Base-by-base conservation (phyloP, 164 flowering plant species). In the Sedum album region DNA sequence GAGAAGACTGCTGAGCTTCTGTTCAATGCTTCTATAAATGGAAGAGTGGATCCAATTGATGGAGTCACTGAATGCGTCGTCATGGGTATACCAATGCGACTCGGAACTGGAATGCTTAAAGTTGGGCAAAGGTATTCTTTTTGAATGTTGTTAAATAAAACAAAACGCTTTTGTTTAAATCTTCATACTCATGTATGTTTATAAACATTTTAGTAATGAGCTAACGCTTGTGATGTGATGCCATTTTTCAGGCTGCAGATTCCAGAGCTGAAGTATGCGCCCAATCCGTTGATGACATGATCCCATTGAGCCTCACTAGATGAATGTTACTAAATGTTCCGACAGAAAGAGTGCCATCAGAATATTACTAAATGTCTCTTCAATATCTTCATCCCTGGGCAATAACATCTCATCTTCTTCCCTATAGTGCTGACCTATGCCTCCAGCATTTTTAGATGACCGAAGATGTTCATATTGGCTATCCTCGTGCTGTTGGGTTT, bases 51-150 rank as follows among this genome's bases (percentile, higher is more conserved):
- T 77, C 75, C 73, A 70, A 86, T 90, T 72, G 92, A 88, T 78
- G 99, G 99, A 71, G 96, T 91, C 0, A 87, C 82, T 75, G 99
- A 94, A 76, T 87, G 96, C 83, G 85, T 94, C 71, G 89, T 94
- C 72, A n/a, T n/a, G n/a, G n/a, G n/a, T 67, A 81, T 88, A 69
- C 99, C 97, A 31, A 82, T 94, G 88, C 84, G 68, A n/a, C 68
- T 90, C 6, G 99, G 99, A 69, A 94, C 97, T 11, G 99, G 99
- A 70, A 82, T 88, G 65, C 79, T 94, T 49, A 87, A 85, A 84
- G 84, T 94, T 39, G 76, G 68, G n/a, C n/a, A 66, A 96, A 91
- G 78, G 84, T 87, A 96, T 90, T 74, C 60, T 26, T 38, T 63
- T 18, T 5, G 15, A 35, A 33, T 11, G 11, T 0, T 41, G 11